Conservation (phyloP, 495 filamentous ascomycete genomes). For the Rostrohypoxylon terebratum region DNA sequence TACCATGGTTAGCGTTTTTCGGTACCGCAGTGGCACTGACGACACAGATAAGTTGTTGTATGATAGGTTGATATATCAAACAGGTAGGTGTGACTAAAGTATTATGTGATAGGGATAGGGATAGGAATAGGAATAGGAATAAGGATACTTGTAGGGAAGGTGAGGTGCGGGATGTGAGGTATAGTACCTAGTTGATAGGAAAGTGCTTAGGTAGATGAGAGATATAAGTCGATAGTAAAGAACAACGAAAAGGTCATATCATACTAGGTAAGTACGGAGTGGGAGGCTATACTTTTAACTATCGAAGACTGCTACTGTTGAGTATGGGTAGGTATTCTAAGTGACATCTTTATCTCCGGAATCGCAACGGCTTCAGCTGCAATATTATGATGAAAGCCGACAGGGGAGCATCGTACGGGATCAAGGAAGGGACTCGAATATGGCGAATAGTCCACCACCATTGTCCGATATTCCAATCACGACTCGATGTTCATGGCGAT, state of each 20-base stretch:
- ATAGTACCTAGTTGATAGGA: neutral
- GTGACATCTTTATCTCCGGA: constrained; percentile 48
- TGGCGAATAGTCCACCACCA: constrained; percentile 35
- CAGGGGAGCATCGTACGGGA: constrained; percentile 35
- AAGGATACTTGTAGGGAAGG: neutral
- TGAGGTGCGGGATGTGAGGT: neutral
- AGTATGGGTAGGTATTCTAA: constrained; percentile 13
- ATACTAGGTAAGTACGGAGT: constrained; percentile 13
- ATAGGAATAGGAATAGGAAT: neutral
- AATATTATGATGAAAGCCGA: constrained; percentile 23
- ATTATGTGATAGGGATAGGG: neutral
- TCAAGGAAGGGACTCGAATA: constrained; percentile 24
- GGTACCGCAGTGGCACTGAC: neutral
- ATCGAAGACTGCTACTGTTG: constrained; percentile 27
- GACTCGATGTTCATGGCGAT: constrained; percentile 46
- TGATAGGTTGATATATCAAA: neutral
- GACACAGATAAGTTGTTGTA: neutral
- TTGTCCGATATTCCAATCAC: constrained; percentile 46
- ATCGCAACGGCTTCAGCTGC: constrained; percentile 43
- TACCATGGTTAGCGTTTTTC: constrained; percentile 42
- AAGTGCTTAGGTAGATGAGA: constrained; percentile 5
- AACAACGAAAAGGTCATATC: constrained; percentile 25
- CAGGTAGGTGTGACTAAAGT: neutral
- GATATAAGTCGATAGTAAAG: constrained; percentile 18
- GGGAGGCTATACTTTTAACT: constrained; percentile 35